Conservation (phyloP, 1,284 basidiomycete genomes). For the Cryptococcus deneoformans region DNA sequence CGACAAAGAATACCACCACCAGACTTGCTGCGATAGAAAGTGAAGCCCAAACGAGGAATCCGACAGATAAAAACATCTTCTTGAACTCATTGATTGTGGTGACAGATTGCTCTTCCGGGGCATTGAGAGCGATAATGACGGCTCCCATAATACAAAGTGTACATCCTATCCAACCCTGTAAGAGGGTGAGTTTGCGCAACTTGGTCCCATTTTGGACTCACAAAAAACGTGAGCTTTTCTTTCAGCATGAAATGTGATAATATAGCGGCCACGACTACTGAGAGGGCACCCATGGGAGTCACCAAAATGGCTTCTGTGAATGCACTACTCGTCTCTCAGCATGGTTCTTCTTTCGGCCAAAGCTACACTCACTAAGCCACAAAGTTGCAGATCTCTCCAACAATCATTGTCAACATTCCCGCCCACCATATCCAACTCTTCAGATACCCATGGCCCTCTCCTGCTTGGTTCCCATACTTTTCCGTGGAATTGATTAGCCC, state of each 20-base stretch:
- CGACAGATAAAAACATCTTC: constrained; percentile 75
- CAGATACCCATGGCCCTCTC: constrained; percentile 93
- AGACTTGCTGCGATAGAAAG: constrained; percentile 32
- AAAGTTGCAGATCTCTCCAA: constrained; percentile 50
- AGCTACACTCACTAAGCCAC: constrained; percentile 45
- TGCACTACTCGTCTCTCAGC: constrained; percentile 22
- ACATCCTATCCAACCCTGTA: constrained; percentile 83
- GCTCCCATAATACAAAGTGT: constrained; percentile 80
- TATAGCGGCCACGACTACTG: constrained; percentile 93
- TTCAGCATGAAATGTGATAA: constrained; percentile 91
- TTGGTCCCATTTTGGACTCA: neutral
- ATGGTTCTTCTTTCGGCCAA: neutral
- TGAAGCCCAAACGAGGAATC: constrained; percentile 73
- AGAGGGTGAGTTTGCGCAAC: neutral
- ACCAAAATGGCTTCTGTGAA: constrained; percentile 44
- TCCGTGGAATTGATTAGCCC: constrained; percentile 59
- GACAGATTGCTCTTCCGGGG: constrained; percentile 74
- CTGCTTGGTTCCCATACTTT: constrained; percentile 61
- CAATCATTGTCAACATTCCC: constrained; percentile 53
- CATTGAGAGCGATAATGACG: constrained; percentile 59
- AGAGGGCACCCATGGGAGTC: constrained; percentile 81
- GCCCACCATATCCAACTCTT: constrained; percentile 80
- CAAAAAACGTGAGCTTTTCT: constrained; percentile 53
- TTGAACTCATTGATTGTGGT: constrained; percentile 79
- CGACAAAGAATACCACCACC: constrained; percentile 42